Base-by-base conservation (phyloP, 2,329 filamentous ascomycete species). In the Dothistroma pini region DNA sequence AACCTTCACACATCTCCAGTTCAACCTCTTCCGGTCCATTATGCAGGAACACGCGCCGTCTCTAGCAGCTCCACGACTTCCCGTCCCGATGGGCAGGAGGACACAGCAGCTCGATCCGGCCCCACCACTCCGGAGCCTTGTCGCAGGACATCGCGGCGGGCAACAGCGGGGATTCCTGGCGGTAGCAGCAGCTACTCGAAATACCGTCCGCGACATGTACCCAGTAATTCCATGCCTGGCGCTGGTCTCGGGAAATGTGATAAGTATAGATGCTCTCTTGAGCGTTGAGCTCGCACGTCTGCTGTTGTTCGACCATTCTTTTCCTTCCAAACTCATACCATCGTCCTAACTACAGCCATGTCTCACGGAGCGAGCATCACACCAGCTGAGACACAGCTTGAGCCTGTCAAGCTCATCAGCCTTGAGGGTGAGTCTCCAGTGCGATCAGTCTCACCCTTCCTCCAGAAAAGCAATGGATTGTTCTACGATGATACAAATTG, bases 391-490 rank as follows among this genome's bases (percentile, higher is more conserved):
- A 68, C 66, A 10, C 66, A 68, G 64, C 69, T 71, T 56, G 71
- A 72, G 62, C 71, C 71, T 11, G 69, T 72, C 50, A 73, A 73
- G 68, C 63, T 69, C 66, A 69, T 74, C 63, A 68, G 63, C 54
- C 66, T 70, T 58, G 72, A 73, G 62, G 72, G 72, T 74, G 63
- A 70, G 71, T 70, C 31, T 31, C 35, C 49, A 38, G 31, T 19
- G 49, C 49, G 21, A 41, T 25, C 51, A 32, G 29, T 25, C 29
- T 32, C 19, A 6, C n/a, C 32, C 47, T 38, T 22, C 53, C 29
- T 47, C 25, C n/a, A n/a, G 16, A 14, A 35, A 34, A 47, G 50
- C 44, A 35, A n/a, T 29, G 12, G 34, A 49, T 11, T 54, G 22
- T 29, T 47, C 56, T 35, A 29, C 25, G 51, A 54, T 56, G 59